Base-by-base conservation (phyloP, 2,329 filamentous ascomycete species). In the Fusarium sp. region DNA sequence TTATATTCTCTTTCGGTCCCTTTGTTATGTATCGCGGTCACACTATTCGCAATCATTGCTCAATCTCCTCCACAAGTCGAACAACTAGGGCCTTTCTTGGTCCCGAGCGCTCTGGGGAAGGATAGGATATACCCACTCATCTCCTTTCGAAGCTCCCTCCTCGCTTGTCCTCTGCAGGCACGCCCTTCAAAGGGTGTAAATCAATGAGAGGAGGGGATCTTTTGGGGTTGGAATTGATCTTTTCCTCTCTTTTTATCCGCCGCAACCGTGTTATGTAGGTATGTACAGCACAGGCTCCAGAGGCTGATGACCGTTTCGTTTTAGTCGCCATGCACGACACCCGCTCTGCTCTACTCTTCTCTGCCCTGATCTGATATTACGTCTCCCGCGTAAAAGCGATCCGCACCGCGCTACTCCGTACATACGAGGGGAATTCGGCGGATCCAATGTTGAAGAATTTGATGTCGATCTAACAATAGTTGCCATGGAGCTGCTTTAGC, bases 331-430 rank as follows among this genome's bases (percentile, higher is more conserved):
- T 53, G 54, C 53, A 60, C 46, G 30, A 51, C 55, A 65, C 44
- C 55, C 50, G 62, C 56, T 62, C n/a, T 47, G 45, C n/a, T n/a
- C n/a, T n/a, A n/a, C n/a, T n/a, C n/a, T n/a, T n/a, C 61, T 62
- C 17, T 47, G 45, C 56, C 62, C 59, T 68, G 65, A 68, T 68
- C 65, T 68, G 65, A 68, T 68, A 65, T 66, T 68, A 68, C 60
- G 60, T 65, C 60, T 54, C 42, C 44, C 36, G 20, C 50, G 11
- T 43, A 24, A 44, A 34, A 45, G 44, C 47, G 55, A 68, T 54
- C 54, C 50, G 42, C 46, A 52, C 54, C 50, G 46, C 39, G 49
- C 26, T 28, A 26, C n/a, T 26, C 24, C 24, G 24, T 26, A 28
- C 26, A 28, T 28, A 11, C 43, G 46, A 52, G 26, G 50, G 28